phyloP scores from a whole-genome alignment of 2,329 filamentous ascomycete species.

The Cercospora sp. region DNA sequence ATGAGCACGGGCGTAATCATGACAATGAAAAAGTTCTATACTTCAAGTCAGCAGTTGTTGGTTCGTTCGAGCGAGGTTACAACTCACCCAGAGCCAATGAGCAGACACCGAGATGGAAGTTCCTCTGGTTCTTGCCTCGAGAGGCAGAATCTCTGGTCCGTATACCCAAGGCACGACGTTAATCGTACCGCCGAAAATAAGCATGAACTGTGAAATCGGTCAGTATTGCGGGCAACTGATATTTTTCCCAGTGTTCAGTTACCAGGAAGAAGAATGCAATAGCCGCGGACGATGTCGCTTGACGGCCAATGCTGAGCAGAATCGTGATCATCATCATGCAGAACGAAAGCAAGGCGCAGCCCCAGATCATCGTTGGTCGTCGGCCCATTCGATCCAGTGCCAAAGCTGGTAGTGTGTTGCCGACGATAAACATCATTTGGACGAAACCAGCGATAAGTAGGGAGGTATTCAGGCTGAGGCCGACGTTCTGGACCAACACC shows the following conservation, averaged over 20 bases:
- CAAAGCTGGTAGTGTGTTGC: constrained; percentile 47
- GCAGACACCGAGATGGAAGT: constrained; percentile 49
- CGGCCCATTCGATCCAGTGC: constrained; percentile 43
- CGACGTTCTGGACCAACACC: constrained; percentile 46
- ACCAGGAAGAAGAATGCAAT: not conserved
- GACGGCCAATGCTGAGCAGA: not conserved
- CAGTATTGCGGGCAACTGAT: not conserved
- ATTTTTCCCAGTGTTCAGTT: not conserved
- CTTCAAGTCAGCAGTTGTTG: not conserved
- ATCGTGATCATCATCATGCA: not conserved
- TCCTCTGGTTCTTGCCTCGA: constrained; percentile 50
- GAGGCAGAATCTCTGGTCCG: constrained; percentile 52
- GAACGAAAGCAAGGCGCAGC: not conserved
- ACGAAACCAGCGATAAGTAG: constrained; percentile 49
- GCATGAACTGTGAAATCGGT: constrained; percentile 15
- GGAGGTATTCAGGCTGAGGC: constrained; percentile 43
- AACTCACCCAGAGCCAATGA: constrained; percentile 48
- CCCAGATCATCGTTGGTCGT: constrained; percentile 11
- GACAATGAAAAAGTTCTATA: constrained; percentile 5
- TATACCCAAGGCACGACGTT: constrained; percentile 31
- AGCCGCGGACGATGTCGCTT: not conserved
- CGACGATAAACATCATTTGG: constrained; percentile 41
- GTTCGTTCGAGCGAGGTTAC: constrained; percentile 24
- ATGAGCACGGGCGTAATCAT: constrained; percentile 42
- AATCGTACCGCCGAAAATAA: constrained; percentile 30